Base-by-base conservation (phyloP, 1,284 basidiomycete species). In the Hemileia vastatrix region DNA sequence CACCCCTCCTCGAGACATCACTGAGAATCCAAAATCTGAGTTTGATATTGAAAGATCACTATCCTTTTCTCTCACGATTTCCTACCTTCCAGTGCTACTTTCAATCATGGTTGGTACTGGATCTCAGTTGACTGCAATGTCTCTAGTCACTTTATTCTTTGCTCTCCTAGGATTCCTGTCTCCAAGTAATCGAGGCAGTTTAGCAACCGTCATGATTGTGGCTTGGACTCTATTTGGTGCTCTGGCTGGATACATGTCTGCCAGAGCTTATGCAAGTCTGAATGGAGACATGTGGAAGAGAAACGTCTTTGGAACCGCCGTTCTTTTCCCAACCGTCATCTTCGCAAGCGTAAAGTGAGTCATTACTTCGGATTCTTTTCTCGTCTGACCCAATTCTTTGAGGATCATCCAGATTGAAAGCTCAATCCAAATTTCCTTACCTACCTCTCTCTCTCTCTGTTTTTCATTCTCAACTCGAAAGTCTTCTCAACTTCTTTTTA, bases 81-180 rank as follows among this genome's bases (percentile, higher is more conserved):
- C n/a, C n/a, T n/a, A n/a, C n/a, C n/a, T n/a, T n/a, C n/a, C n/a
- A n/a, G 84, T 93, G 82, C 71, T 88, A 8, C 79, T 98, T 6
- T 86, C 90, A 2, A 83, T 94, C 50, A 82, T 91, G 76, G 84
- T 89, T 23, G 94, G 94, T 6, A 95, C 92, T 68, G 94, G 94
- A 18, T 81, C 86, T 44, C 94, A 98, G 77, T 79, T 97, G 5
- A 84, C 84, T 66, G 83, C 87, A 21, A 97, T 97, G 91, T 84
- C 86, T 61, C 82, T 80, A 2, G 86, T 96, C 23, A 96, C 94
- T 0, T 82, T 98, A 87, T 84, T 96, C 3, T 98, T 97, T 75
- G 94, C 94, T 1, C 80, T 96, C n/a, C 78, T 97, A 57, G 94
- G 94, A 18, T 96, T 97, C 80, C 80, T 97, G 45, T 94, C 90